These are phyloP conservation scores for Saccharomycopsis sp. DNA, from an alignment of 805 yeast species.

Conservation along the genomic window DNA sequence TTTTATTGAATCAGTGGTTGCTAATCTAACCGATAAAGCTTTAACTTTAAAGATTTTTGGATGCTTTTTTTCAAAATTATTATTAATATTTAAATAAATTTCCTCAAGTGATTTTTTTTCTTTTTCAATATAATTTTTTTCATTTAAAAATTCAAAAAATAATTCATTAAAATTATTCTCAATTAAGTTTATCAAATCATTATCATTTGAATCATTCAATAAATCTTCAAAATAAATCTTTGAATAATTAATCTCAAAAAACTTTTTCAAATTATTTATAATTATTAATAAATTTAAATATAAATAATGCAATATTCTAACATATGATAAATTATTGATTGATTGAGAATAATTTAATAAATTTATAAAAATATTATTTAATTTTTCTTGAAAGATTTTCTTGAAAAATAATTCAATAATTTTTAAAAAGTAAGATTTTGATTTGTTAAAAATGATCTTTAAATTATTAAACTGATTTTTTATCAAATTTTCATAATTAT, in stretches of 20 bases:
- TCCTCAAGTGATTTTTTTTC: slow-evolving; percentile 64
- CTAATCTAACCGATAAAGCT: slow-evolving; percentile 22
- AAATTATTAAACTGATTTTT: slow-evolving; percentile 67
- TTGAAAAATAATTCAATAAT: slow-evolving; percentile 57
- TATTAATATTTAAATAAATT: slow-evolving; percentile 34
- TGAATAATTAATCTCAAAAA: slow-evolving; percentile 28
- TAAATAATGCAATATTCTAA: slow-evolving; percentile 63
- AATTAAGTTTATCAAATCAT: slow-evolving; percentile 36
- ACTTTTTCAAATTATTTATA: slow-evolving; percentile 55
- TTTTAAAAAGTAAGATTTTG: slow-evolving; percentile 56
- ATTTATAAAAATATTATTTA: slow-evolving; percentile 29
- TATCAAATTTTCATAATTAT: slow-evolving; percentile 47
- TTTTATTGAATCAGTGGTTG: slow-evolving; percentile 16
- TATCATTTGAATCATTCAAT: slow-evolving; percentile 24
- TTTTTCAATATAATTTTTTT: slow-evolving; percentile 54
- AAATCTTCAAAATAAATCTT: slow-evolving; percentile 17
- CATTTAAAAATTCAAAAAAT: slow-evolving; percentile 58
- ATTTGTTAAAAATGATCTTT: slow-evolving; percentile 66
- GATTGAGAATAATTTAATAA: slow-evolving; percentile 54
- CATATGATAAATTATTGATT: slow-evolving; percentile 57
- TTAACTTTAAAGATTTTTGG: slow-evolving; percentile 29
- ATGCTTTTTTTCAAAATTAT: slow-evolving; percentile 33
- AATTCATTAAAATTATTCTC: slow-evolving; percentile 68
- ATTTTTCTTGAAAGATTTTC: slow-evolving; percentile 41
- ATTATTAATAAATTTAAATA: slow-evolving; percentile 48